These are phyloP conservation scores for Colletotrichum kahawae DNA, from an alignment of 2,329 filamentous ascomycete genomes.

Conservation along the genomic window DNA sequence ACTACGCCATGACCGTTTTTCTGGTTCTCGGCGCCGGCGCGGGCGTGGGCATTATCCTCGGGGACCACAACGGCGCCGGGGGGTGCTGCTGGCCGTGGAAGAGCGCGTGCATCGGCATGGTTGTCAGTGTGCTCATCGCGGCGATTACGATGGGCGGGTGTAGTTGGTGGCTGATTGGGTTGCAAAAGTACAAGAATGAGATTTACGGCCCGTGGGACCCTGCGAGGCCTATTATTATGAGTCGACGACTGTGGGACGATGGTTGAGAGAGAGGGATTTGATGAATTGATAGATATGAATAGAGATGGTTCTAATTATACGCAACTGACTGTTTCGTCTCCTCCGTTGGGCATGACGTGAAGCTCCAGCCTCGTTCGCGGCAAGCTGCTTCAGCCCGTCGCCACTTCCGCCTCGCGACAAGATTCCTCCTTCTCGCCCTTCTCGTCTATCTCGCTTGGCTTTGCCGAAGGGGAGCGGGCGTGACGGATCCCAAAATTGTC, in stretches of 20 bases:
- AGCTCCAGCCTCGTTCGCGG: too few species aligned
- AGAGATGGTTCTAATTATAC: neutral
- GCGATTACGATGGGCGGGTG: conserved; percentile 87
- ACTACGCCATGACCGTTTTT: conserved; percentile 75
- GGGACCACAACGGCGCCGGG: conserved; percentile 37
- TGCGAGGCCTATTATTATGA: conserved; percentile 84
- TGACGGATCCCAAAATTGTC: neutral
- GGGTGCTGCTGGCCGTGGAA: conserved; percentile 54
- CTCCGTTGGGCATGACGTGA: too few species aligned
- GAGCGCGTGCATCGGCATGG: conserved; percentile 70
- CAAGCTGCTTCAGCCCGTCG: neutral
- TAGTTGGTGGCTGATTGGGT: conserved; percentile 95
- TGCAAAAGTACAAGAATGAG: conserved; percentile 99
- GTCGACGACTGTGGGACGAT: conserved; percentile 62
- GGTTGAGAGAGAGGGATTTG: neutral
- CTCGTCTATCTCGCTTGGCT: neutral
- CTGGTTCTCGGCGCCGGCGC: conserved; percentile 82
- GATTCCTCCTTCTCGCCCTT: neutral
- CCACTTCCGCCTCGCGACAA: neutral
- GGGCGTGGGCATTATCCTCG: conserved; percentile 71
- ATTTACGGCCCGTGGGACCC: conserved; percentile 98
- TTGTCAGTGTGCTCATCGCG: conserved; percentile 77
- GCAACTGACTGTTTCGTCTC: neutral
- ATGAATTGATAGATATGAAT: neutral
- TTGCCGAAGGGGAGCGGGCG: neutral